phyloP scores from a whole-genome alignment of 2,329 filamentous ascomycete species.

The Corynespora cassiicola region DNA sequence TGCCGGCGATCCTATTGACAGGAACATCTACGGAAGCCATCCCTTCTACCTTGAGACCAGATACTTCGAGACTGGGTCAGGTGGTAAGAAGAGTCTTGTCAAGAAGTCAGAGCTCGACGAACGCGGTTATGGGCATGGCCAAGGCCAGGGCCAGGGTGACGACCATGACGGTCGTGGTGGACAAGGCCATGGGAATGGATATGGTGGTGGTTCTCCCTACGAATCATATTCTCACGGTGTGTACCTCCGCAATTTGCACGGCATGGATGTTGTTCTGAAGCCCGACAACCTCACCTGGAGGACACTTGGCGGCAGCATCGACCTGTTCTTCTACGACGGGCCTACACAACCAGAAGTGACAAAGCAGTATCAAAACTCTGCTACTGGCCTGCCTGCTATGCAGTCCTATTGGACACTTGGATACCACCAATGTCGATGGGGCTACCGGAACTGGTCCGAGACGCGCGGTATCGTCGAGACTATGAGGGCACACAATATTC shows the following conservation, averaged over 20 bases:
- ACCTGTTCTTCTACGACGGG: conserved; percentile 81
- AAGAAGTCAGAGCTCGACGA: conserved; percentile 57
- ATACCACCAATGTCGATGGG: conserved; percentile 85
- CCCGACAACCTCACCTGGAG: conserved; percentile 74
- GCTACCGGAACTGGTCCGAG: conserved; percentile 75
- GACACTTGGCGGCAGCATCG: conserved; percentile 76
- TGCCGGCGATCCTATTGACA: conserved; percentile 67
- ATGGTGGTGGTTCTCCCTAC: conserved; percentile 65
- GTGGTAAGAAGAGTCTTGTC: conserved; percentile 59
- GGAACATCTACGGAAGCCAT: conserved; percentile 77
- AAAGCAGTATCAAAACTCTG: conserved; percentile 71
- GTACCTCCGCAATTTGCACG: conserved; percentile 78
- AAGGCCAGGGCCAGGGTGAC: conserved; percentile 3
- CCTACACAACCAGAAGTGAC: conserved; percentile 72
- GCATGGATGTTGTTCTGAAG: conserved; percentile 73
- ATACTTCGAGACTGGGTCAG: conserved; percentile 67
- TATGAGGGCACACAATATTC: conserved; percentile 63
- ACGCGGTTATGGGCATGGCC: conserved; percentile 13
- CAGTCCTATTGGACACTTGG: conserved; percentile 82
- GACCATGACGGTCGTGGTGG: conserved; percentile 3
- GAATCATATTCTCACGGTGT: conserved; percentile 76
- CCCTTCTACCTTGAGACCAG: conserved; percentile 82
- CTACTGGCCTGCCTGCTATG: conserved; percentile 75
- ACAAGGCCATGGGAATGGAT: conserved; percentile 38
- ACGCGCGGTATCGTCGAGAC: conserved; percentile 64